Conservation (phyloP, 345 rosid genomes). For the Ceriops zippeliana region DNA sequence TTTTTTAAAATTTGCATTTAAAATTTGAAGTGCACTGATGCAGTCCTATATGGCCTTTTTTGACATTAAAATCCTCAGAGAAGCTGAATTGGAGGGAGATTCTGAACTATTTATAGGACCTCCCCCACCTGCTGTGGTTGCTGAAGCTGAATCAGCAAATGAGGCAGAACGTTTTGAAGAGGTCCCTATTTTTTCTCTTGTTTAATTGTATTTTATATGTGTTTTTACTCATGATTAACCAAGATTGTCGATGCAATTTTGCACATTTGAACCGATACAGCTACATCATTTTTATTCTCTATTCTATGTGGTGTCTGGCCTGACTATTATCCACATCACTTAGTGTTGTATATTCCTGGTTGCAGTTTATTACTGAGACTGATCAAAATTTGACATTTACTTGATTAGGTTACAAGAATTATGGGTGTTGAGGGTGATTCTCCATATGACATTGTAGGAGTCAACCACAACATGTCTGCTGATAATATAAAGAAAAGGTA, state of each 20-base stretch:
- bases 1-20: background rate
- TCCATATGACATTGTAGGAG: slow-evolving; percentile 80
- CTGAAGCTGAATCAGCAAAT: slow-evolving; percentile 82
- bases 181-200: slow-evolving; percentile 37
- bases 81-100: slow-evolving; percentile 84
- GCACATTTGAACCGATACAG: too few species aligned
- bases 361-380: background rate
- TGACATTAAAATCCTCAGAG: slow-evolving; percentile 40
- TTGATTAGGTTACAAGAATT: slow-evolving; percentile 70
- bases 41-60: slow-evolving; percentile 7
- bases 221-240: background rate
- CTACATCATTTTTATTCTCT: too few species aligned
- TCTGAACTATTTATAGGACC: slow-evolving; percentile 76
- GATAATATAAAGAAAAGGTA: slow-evolving; percentile 89
- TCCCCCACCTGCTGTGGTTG: slow-evolving; percentile 84
- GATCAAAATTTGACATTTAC: slow-evolving; percentile 10
- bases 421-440: slow-evolving; percentile 68
- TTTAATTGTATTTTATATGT: background rate
- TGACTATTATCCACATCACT: too few species aligned
- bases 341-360: too few species aligned
- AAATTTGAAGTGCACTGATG: slow-evolving; percentile 2
- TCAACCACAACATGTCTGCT: slow-evolving; percentile 58
- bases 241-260: too few species aligned
- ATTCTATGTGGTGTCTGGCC: background rate
- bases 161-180: slow-evolving; percentile 98